A percentile compares a stretch with the other conserved stretches of the same genome.
These are phyloP conservation scores for Candida verbasci DNA, from an alignment of 805 yeast species.

Conservation along the genomic window DNA sequence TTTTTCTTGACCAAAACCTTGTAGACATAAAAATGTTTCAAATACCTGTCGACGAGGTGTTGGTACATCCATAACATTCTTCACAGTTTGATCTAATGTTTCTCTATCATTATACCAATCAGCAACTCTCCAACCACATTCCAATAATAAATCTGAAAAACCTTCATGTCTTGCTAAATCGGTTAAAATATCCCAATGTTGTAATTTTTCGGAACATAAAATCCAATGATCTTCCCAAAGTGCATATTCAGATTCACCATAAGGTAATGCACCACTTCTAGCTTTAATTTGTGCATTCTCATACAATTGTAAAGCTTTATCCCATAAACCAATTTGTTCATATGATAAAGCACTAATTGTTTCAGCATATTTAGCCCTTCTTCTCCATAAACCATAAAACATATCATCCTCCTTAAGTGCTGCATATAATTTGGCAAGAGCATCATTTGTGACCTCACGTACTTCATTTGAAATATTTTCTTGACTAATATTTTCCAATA, in stretches of 20 bases:
- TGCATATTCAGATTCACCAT: constrained; percentile 90
- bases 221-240: constrained; percentile 99
- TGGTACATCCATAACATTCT: constrained; percentile 97
- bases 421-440: constrained; percentile 83
- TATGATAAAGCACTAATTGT: constrained; percentile 89
- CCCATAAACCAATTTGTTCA: constrained; percentile 95
- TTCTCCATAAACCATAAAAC: constrained; percentile 97
- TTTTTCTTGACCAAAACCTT: constrained; percentile 88
- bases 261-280: constrained; percentile 89
- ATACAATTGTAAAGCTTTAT: constrained; percentile 85
- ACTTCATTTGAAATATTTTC: constrained; percentile 67
- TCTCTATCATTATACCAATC: constrained; percentile 97
- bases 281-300: constrained; percentile 97
- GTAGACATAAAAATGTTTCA: constrained; percentile 89
- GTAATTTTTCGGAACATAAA: constrained; percentile 91
- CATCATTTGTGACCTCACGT: constrained; percentile 83
- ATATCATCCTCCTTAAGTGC: constrained; percentile 89
- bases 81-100: constrained; percentile 88
- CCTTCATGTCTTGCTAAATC: constrained; percentile 98
- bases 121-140: constrained; percentile 99
- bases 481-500: constrained; percentile 67
- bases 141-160: constrained; percentile 88
- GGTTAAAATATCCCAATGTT: constrained; percentile 96
- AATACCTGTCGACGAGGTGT: constrained; percentile 95
- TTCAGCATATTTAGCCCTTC: constrained; percentile 90